Evolutionary conservation across 768 basidiomycete species (phyloP).

Genomic region (Tylopilus felleus): DNA sequence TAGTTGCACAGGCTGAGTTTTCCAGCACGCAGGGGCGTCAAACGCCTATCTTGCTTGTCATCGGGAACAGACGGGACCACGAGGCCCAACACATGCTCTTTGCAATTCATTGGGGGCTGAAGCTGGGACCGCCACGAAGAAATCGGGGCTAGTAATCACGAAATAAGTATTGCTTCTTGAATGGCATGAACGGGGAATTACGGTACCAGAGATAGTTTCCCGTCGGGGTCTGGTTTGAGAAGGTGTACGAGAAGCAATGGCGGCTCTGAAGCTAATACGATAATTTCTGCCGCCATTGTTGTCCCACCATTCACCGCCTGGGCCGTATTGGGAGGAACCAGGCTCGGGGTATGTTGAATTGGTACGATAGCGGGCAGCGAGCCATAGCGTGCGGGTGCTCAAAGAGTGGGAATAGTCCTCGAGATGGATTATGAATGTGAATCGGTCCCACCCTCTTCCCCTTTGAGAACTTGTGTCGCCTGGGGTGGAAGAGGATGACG

Average conservation of each 20-base stretch:
- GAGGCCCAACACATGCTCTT: constrained; percentile 12
- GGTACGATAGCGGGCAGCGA: constrained; percentile 54
- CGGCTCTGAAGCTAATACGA: constrained; percentile 56
- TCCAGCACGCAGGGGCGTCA: constrained; percentile 9
- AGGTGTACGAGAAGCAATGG: neutral
- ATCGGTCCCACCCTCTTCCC: constrained; percentile 50
- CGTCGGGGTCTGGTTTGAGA: constrained; percentile 8
- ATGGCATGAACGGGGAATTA: neutral
- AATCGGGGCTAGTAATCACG: constrained; percentile 5
- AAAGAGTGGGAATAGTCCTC: constrained; percentile 63
- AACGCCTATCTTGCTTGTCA: neutral
- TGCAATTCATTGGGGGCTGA: constrained; percentile 1
- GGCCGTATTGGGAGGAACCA: constrained; percentile 29
- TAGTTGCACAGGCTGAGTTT: constrained; percentile 34
- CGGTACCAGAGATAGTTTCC: constrained; percentile 23
- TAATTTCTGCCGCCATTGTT: constrained; percentile 82
- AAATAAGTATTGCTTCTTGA: neutral
- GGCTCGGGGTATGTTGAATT: constrained; percentile 15
- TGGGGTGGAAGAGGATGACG: neutral
- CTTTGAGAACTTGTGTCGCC: neutral
- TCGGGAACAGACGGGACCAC: constrained; percentile 3
- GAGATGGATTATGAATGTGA: constrained; percentile 60
- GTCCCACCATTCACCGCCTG: constrained; percentile 88
- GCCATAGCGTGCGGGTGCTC: constrained; percentile 50
- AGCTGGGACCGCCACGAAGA: neutral